Percentiles rank a stretch among this genome's conserved stretches.
Evolutionary conservation across 306 rosid species (phyloP).

Genomic region (Sphenostylis stenocarpa): DNA sequence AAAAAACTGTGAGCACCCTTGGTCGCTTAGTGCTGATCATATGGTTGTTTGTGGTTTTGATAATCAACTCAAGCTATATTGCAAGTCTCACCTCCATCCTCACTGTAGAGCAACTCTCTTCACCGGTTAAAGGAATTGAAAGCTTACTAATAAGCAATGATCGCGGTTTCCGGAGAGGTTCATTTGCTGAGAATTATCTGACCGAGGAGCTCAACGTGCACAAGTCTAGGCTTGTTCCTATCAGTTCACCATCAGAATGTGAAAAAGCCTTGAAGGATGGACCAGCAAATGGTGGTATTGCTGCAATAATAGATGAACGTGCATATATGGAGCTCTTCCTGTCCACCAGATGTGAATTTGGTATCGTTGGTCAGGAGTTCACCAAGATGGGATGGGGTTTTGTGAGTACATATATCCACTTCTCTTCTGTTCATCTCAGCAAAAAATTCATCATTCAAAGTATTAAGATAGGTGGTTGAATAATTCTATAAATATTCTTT

Average conservation of each 20-base stretch:
- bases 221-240: slow-evolving; percentile 66
- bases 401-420: slow-evolving; percentile 48
- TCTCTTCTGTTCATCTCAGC: background rate
- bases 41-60: slow-evolving; percentile 82
- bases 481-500: background rate
- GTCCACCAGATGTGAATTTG: slow-evolving; percentile 60
- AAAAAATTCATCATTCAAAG: background rate
- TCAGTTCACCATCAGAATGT: slow-evolving; percentile 48
- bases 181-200: slow-evolving; percentile 58
- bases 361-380: slow-evolving; percentile 84
- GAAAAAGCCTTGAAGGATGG: slow-evolving; percentile 66
- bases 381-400: slow-evolving; percentile 92
- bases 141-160: slow-evolving; percentile 46
- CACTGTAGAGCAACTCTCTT: slow-evolving; percentile 76
- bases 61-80: slow-evolving; percentile 77
- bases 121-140: slow-evolving; percentile 70
- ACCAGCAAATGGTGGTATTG: slow-evolving; percentile 65
- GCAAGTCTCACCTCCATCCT: slow-evolving; percentile 87
- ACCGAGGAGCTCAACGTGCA: slow-evolving; percentile 55
- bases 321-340: slow-evolving; percentile 77
- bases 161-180: slow-evolving; percentile 67
- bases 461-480: background rate
- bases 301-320: slow-evolving; percentile 72
- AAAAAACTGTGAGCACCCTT: slow-evolving; percentile 69
- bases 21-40: slow-evolving; percentile 72